Evolutionary conservation across 2,329 filamentous ascomycete genomes (phyloP).

Genomic region (Ophiocordyceps sinensis): DNA sequence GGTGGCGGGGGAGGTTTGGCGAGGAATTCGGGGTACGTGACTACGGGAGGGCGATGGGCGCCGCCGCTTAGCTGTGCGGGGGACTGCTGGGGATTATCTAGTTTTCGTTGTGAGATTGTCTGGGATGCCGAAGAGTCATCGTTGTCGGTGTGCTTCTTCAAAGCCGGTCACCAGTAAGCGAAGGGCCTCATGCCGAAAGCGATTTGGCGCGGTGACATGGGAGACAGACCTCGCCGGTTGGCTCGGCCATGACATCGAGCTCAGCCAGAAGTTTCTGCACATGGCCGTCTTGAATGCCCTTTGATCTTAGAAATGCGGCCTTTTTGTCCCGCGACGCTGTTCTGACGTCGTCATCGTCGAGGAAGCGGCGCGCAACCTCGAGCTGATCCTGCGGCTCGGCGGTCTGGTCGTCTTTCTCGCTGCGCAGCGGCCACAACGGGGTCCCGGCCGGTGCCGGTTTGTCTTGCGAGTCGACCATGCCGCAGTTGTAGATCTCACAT

Average conservation of each 20-base stretch:
- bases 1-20: constrained; percentile 39
- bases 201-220: background rate
- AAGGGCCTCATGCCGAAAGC: background rate
- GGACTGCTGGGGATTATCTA: background rate
- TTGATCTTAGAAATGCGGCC: constrained; percentile 59
- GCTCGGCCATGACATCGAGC: constrained; percentile 4
- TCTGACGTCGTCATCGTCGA: constrained; percentile 59
- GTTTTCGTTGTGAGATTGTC: background rate
- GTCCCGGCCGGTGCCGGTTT: constrained; percentile 8
- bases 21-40: constrained; percentile 59
- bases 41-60: constrained; percentile 41
- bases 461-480: constrained; percentile 19
- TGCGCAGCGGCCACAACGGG: constrained; percentile 17
- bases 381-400: constrained; percentile 12
- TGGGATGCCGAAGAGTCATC: constrained; percentile 2
- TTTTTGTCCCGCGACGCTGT: constrained; percentile 59
- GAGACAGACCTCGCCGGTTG: constrained; percentile 7
- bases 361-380: constrained; percentile 60
- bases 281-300: constrained; percentile 53
- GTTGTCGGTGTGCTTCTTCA: constrained; percentile 2
- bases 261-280: constrained; percentile 49
- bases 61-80: constrained; percentile 10
- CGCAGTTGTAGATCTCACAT: background rate
- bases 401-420: constrained; percentile 4
- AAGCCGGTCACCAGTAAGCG: background rate